Base-by-base conservation (phyloP, 2,329 filamentous ascomycete genomes). In the Cladophialophora bantiana region DNA sequence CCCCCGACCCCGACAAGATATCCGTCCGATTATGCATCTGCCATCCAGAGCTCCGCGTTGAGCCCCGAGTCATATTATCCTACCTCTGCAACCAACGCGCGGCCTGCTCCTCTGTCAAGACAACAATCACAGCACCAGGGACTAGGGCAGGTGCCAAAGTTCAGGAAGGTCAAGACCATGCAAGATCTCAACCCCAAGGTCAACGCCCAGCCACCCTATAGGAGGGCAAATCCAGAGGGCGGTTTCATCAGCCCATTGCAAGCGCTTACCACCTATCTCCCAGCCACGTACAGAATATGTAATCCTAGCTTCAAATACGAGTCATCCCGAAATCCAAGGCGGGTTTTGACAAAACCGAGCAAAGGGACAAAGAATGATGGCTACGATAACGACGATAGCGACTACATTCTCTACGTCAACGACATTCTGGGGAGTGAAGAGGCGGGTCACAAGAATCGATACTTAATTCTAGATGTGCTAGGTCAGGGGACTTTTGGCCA, bases 281-380 rank as follows among this genome's bases (percentile, higher is more conserved):
- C 95, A 15, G 90, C 94, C 4, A 98, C 95, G 1, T 99, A 99
- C 82, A 91, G 95, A 74, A 98, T 99, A 78, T 99, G 95, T 83
- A 99, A 99, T 77, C 94, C 94, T 2, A 89, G 87, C 74, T 99
- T 99, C 85, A 97, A 99, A 82, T 99, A 99, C 81, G 95, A 99
- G 78, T 97, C 95, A 15, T 97, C 95, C 62, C 88, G 95, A 72
- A 99, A 99, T 76, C 95, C 95, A 45, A 91, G 95, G 69, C 88
- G 95, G 78, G 95, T 99, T 58, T 85, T 99, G 72, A 99, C 95
- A 15, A 99, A 99, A 80, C 95, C 95, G 7, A 98, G 95, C 86
- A 99, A 99, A 81, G 95, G 95, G 13, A 88, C 92, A 69, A 99
- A 99, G 85, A 99, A 99, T 76, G 95, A 99, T 81, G 95, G 95